Evolutionary conservation across 768 basidiomycete species (phyloP).

Genomic region (Mycena leptocephala): DNA sequence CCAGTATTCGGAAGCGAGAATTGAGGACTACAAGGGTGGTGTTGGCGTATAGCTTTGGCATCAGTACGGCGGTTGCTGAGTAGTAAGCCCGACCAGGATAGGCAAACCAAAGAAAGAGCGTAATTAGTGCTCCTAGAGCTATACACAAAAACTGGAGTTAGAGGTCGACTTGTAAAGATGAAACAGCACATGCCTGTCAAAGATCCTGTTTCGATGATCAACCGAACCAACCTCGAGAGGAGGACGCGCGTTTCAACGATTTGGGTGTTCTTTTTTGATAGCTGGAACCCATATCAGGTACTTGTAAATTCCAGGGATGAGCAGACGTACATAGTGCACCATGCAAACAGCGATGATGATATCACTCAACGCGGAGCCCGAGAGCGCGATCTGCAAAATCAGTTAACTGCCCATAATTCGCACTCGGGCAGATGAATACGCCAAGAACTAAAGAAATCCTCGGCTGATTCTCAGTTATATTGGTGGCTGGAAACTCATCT

Average conservation of each 20-base stretch:
- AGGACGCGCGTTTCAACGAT: not conserved
- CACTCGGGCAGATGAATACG: not conserved
- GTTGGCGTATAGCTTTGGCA: not conserved
- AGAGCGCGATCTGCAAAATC: not conserved
- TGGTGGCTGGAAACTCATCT: no score
- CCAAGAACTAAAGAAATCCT: not conserved
- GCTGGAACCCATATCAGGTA: not conserved
- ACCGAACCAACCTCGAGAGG: not conserved
- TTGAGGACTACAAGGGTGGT: not conserved
- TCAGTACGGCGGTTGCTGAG: not conserved
- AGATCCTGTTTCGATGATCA: constrained; percentile 3
- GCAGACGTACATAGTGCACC: not conserved
- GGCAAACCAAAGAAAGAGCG: not conserved
- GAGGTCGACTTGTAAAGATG: not conserved
- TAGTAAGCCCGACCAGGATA: not conserved
- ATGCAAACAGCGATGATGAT: not conserved
- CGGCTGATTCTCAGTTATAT: not conserved
- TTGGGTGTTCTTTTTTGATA: not conserved
- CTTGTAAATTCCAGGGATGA: not conserved
- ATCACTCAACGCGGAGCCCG: not conserved
- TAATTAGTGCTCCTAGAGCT: not conserved
- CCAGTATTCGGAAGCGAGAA: not conserved
- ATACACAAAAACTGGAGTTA: not conserved
- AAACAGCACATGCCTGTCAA: not conserved
- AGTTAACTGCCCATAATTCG: no score